Evolutionary conservation across 768 basidiomycete genomes (phyloP), one percentile per base, ranked within the genome.

Genomic region (Tricholoma bakamatsutake): DNA sequence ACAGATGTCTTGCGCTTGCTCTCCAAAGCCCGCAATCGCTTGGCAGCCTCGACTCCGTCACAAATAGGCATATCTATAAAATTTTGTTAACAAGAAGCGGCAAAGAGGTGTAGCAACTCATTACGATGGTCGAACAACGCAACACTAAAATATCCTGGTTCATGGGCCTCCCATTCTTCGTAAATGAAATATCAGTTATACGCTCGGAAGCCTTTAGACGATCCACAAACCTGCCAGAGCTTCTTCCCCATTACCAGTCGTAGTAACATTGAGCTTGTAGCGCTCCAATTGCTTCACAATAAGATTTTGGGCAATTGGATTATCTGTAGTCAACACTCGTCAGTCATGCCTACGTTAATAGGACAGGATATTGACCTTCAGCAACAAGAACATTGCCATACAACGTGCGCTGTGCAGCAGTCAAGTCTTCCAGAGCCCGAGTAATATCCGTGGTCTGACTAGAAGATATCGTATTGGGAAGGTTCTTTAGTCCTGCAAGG

Each of bases 71-170:
- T 89, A 61, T 89, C 87, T 88, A 50, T 5, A 18, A n/a, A 33
- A 10, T 8, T 40, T 4, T 15, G 33, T 57, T 24, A 37, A 17
- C 55, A 34, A 51, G 46, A 50, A 21, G 33, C 13, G 35, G 12
- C 24, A 10, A 49, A 37, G 37, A 31, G 52, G 28, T 11, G 21
- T 28, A 40, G 46, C 33, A 28, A 33, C 30, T 2, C 68, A 82
- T 65, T 61, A 87, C 86, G 87, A 65, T 90, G 87, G 61, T 90
- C 87, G 60, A 90, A 88, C 24, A 90, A 62, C 5, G 87, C 87
- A 2, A 83, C 78, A 57, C 79, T 81, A 67, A 87, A 90, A 66
- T 80, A 83, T 0, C 86, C 86, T 40, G 85, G 83, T 47, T 78
- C 79, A 50, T 82, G 84, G 27, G 77, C 67, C 66, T 87, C 81